Evolutionary conservation across 805 yeast species (phyloP), one percentile per base, ranked within the genome.

Genomic region (Metschnikowia sp.): DNA sequence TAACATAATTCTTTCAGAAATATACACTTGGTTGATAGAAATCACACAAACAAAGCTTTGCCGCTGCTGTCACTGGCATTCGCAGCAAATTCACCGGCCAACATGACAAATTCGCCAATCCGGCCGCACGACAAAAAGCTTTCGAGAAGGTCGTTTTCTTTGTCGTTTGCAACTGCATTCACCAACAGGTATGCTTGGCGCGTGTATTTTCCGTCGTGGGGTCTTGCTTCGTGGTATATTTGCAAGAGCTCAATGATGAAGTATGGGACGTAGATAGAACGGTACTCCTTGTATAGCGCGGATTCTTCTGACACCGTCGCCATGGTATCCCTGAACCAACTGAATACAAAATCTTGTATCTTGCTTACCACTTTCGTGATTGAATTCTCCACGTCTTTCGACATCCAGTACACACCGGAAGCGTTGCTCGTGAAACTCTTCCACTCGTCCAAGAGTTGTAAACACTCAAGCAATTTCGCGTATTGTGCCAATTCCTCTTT

Each of bases 181-280:
- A 90, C 76, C 54, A 88, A 66, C 2, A 75, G 73, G 40, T 82
- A 71, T 0, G 92, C 91, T 47, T 76, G 77, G 35, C 65, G 64
- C 47, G 83, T 68, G 53, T 82, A 80, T 38, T 58, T 61, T 69
- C 71, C 62, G 54, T 65, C 68, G 38, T 70, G 70, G 22, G 58
- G 54, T 49, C 75, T 60, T 8, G 76, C 65, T 38, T 58, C 56
- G 51, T 65, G 63, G 54, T 65, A 68, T 8, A 85, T 76, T 40
- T 78, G 78, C 54, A 86, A 79, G 42, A 86, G 68, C 55, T 85
- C 87, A 46, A 85, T 79, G 32, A 88, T 74, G 46, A 89, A 63
- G 53, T 77, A 78, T 12, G 97, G 96, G 7, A 88, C 77, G 63
- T 88, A 90, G 15, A 81, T 63, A 10, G 81, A 72, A 58, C 96